These are phyloP conservation scores for Glomus cerebriforme DNA, from an alignment of 192 early-diverging fungal genomes.

Conservation along the genomic window DNA sequence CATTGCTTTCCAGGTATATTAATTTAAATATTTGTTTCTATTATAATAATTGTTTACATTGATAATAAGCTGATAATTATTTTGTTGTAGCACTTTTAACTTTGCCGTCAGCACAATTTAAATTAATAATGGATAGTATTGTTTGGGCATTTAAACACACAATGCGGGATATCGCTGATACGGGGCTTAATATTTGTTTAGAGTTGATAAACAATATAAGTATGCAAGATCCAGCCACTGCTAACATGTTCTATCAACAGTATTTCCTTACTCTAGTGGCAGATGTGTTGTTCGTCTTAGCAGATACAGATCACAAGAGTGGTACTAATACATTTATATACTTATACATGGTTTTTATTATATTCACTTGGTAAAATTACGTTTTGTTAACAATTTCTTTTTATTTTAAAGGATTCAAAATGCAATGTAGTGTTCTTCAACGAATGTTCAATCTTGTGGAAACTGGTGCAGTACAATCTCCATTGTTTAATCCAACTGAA, in stretches of 20 bases:
- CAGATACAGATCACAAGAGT: constrained; percentile 96
- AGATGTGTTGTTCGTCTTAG: constrained; percentile 96
- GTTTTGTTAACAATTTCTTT: neutral
- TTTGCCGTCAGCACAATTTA: constrained; percentile 84
- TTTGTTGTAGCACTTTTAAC: constrained; percentile 69
- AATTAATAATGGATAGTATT: constrained; percentile 91
- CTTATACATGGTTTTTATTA: neutral
- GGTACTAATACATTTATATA: constrained; percentile 51
- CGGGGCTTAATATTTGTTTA: constrained; percentile 81
- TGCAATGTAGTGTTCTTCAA: constrained; percentile 87
- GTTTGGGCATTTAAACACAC: constrained; percentile 99
- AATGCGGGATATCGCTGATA: constrained; percentile 95
- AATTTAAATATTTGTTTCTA: neutral
- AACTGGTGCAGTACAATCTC: constrained; percentile 77
- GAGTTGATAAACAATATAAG: constrained; percentile 90
- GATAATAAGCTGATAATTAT: neutral
- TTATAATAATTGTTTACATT: neutral
- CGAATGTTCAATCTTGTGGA: constrained; percentile 89
- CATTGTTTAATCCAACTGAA: constrained; percentile 78
- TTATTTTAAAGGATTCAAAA: constrained; percentile 74
- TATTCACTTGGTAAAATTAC: too few species aligned
- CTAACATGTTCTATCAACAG: constrained; percentile 87
- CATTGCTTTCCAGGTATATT: constrained; percentile 84
- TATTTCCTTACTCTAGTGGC: constrained; percentile 91
- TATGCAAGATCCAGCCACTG: constrained; percentile 67